Percentiles rank a stretch among this genome's conserved stretches.
phyloP scores from a whole-genome alignment of 148 eudicot genomes.

The Vaccinium myrtillus region DNA sequence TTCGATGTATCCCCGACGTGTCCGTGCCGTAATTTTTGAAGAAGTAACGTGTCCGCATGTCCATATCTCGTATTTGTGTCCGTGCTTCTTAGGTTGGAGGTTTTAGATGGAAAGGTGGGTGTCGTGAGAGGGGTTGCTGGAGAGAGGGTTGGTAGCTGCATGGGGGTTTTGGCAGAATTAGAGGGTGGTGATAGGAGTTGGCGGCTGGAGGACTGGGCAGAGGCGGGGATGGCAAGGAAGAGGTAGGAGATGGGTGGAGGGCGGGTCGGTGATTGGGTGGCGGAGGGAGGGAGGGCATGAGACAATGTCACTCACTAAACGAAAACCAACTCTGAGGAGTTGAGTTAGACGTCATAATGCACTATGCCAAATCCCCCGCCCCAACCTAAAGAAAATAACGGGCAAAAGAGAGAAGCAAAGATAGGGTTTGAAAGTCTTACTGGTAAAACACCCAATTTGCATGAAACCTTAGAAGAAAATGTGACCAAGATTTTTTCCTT shows the following conservation, averaged over 20 bases:
- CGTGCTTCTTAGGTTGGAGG: neutral
- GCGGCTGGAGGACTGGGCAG: neutral
- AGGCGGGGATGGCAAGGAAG: neutral
- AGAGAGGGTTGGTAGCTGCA: neutral
- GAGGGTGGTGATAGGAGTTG: neutral
- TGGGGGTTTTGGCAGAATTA: neutral
- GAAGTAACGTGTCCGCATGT: no score
- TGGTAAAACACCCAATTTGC: neutral
- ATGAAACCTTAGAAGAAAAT: neutral
- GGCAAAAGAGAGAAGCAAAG: no score
- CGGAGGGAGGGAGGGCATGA: neutral
- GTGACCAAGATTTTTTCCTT: neutral
- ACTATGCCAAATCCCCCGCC: no score
- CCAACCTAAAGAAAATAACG: no score
- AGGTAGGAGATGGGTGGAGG: neutral
- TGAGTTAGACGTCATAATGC: no score
- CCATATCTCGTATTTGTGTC: no score
- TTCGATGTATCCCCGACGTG: no score
- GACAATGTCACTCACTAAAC: neutral
- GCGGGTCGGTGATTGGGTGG: neutral
- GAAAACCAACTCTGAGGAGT: no score
- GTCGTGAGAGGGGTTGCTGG: neutral
- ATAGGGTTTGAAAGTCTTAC: neutral
- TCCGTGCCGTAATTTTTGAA: no score
- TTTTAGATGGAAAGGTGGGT: neutral